These are phyloP conservation scores for Eimeria necatrix DNA, from an alignment of 169 alveolate species.

Conservation along the genomic window DNA sequence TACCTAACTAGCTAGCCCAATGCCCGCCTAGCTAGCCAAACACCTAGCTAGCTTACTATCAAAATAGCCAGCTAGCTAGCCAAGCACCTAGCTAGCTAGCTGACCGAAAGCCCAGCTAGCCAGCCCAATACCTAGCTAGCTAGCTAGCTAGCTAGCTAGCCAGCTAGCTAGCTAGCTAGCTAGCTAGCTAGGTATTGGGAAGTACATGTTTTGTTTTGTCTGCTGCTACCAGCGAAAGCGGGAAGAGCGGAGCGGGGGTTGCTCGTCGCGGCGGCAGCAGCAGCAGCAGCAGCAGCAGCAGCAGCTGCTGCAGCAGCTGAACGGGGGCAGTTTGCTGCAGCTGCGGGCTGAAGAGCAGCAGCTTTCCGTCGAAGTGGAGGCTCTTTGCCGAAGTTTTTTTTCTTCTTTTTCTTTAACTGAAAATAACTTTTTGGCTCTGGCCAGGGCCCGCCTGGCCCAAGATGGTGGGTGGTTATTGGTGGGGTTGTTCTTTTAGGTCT, in stretches of 20 bases:
- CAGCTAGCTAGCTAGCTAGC: background rate
- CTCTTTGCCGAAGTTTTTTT: conserved; percentile 81
- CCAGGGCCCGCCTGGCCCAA: conserved; percentile 75
- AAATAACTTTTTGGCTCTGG: conserved; percentile 85
- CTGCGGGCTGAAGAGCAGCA: conserved; percentile 72
- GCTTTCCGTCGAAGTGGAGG: conserved; percentile 81
- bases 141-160: background rate
- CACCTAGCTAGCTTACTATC: too few relatives aligned
- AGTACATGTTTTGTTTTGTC: background rate
- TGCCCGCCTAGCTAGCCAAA: too few relatives aligned
- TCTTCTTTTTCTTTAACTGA: conserved; percentile 90
- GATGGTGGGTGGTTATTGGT: background rate
- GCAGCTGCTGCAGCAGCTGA: conserved; percentile 77
- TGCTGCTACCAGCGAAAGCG: conserved; percentile 1
- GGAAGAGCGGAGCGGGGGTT: background rate
- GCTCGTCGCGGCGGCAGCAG: conserved; percentile 18
- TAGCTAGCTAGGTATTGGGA: background rate
- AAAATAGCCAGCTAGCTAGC: too few relatives aligned
- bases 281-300: conserved; percentile 34
- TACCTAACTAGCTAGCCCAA: too few relatives aligned
- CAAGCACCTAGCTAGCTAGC: too few relatives aligned
- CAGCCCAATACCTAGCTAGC: too few relatives aligned
- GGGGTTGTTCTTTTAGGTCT: background rate
- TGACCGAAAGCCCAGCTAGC: too few relatives aligned
- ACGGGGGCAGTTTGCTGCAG: background rate